Base-by-base conservation (phyloP, 805 yeast species). In the Peterozyma toletana region DNA sequence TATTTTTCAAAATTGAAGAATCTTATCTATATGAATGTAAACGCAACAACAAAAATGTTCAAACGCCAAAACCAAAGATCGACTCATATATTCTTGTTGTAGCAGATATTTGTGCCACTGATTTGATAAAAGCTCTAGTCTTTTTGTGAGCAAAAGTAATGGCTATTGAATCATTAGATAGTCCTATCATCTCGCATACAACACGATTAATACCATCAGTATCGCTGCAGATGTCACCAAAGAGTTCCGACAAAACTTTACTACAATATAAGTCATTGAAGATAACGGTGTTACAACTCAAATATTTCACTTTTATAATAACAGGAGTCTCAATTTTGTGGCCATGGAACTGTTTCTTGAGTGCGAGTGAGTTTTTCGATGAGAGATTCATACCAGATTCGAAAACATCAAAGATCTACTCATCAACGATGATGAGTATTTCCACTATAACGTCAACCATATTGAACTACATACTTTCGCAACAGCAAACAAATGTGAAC, bases 341-440 rank as follows among this genome's bases (percentile, higher is more conserved):
- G 97, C 98, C 98, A 0, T 91, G 98, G 96, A 93, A 91, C 67
- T 80, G 93, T 52, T 83, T 90, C 50, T 63, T 93, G 9, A 79
- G 95, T 1, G 96, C 96, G 0, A 77, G 96, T 0, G 83, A 84
- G 9, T 89, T 87, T 62, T 87, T 88, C 55, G 71, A 75, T 46
- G 73, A 76, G 50, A 58, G 89, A 52, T 77, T 91, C 49, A 63
- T 61, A 15, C 66, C 58, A n/a, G 62, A 64, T 2, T 75, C 83
- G 2, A 40, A 62, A 1, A 61, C 82, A 53, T 71, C 84, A 10
- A 70, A 69, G 50, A 69, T 71, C 15, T 88, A 86, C 59, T 76
- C 90, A 2, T 81, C 93, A 15, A 78, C 93, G 0, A 85, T 89
- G 85, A 90, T 90, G 97, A 73, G 89, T 1, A 79, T 83, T 0